Base-by-base conservation (phyloP, 129 eudicot species). In the carrot (Daucus carota) region DNA sequence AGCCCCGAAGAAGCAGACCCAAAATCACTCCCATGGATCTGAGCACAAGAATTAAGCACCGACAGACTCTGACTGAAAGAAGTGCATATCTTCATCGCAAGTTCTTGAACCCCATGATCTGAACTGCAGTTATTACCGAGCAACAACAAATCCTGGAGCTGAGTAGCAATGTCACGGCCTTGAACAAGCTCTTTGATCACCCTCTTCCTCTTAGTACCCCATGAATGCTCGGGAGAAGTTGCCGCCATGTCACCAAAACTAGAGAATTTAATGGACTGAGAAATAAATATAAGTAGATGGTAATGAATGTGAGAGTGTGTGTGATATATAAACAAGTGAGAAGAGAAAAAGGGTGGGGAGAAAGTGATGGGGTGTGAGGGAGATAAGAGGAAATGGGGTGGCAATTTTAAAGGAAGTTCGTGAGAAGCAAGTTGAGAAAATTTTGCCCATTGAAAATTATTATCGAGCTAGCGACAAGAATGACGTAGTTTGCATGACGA, bases 1-100 rank as follows among this genome's bases (percentile, higher is more conserved):
- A 74, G 80, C 31, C 28, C 83, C 5, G 78, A 50, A 71, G 59
- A 62, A 75, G 74, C 66, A 5, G 82, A 76, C 15, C 74, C 81
- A 41, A 69, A 9, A 34, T 31, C 42, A 69, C 22, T 41, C 73
- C 73, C 73, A 2, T 22, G 47, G 32, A 70, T 70, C 74, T 42
- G 12, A 71, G 8, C 74, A 42, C 54, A 13, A 71, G 74, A 71
- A 43, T 71, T 43, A 71, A 71, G 52, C 74, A 42, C 74, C n/a
- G 54, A 71, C 28, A 71, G 52, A 42, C 74, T 42, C 14, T 6
- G 32, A 42, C 33, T 22, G 14, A 71, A 71, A 71, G 74, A 71
- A 10, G 20, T 42, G 6, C 16, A 71, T 15, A 71, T 24, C 16
- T 71, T 43, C 74, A 42, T 24, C 0, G 46, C 74, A 71, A 71